Base-by-base conservation (phyloP, 306 rosid species). In the Dicorynia guianensis region DNA sequence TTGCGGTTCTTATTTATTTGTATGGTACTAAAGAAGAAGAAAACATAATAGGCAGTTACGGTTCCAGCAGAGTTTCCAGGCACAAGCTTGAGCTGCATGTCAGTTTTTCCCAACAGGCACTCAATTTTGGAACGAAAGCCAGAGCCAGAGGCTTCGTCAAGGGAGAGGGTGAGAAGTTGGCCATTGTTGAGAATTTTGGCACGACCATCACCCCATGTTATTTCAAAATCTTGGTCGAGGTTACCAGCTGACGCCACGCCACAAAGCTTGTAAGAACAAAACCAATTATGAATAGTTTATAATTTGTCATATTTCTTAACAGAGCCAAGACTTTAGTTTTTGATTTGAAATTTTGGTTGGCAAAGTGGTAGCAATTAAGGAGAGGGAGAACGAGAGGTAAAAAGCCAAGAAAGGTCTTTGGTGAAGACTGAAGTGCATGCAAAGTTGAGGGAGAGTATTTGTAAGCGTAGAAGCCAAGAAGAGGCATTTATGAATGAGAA, bases 81-180 rank as follows among this genome's bases (percentile, higher is more conserved):
- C 13, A 89, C 94, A 2, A 89, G 90, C 71, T 89, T 89, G 11
- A 89, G 71, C 67, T 87, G 88, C 90, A 85, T 87, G 58, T 87
- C 94, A 35, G 87, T 79, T 75, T 87, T 81, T 11, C 85, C 94
- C 25, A 85, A 89, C 71, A 89, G 76, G 63, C 81, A 89, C 53
- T 89, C 80, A 1, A 78, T 36, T 62, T 67, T 83, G 35, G 90
- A 86, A 39, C 75, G 75, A 63, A 86, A 83, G 2, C 90, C 90
- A 34, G 88, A 86, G 68, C 90, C 90, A 18, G 90, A 86, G 58
- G 57, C 7, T 11, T 30, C 81, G 61, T 86, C 88, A 7, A 86
- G 67, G 9, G 86, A 75, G 10, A 86, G 76, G 1, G 86, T 81
- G 12, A 86, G 88, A 50, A 64, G 68, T 3, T 81, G 66, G 0